Evolutionary conservation across 768 basidiomycete genomes (phyloP), one percentile per base, ranked within the genome.

Genomic region (Lactarius indigo): DNA sequence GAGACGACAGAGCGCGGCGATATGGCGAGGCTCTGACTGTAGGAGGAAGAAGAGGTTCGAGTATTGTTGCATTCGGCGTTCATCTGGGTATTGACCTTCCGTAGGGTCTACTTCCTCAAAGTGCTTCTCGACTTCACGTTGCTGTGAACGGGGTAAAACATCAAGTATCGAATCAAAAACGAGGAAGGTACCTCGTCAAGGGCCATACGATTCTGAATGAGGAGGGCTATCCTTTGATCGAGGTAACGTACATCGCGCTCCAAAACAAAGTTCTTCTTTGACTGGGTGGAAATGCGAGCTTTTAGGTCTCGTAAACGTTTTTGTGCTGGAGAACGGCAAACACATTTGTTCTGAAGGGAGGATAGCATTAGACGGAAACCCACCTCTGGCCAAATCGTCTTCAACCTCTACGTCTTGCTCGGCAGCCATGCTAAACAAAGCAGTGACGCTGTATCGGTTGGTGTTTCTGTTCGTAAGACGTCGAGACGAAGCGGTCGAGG

Each of bases 241-340:
- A 99, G 87, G 77, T 98, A 99, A 59, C 97, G 90, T 39, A 99
- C 97, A 77, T 99, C 97, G 55, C 97, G 90, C 77, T 99, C 97
- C 13, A 99, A 85, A 47, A 99, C 97, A 73, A 99, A 99, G 80
- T 99, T 99, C 87, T 98, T 98, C 85, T 99, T 99, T 63, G 94
- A 96, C 79, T 98, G 97, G 0, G 94, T 91, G 17, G 97, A 98
- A 67, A 99, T 99, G 75, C 95, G 92, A 31, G 90, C 86, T 80
- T 99, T 99, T 69, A 99, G 84, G 73, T 99, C 97, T 35, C 97
- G 85, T 35, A 99, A 81, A 57, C 96, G 94, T 78, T 96, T 98
- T 82, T 99, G 97, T 58, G 97, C 97, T 94, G 75, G 26, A 59
- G 64, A 68, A 50, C 23, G 41, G 63, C 62, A 62, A 70, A 50